Evolutionary conservation across 2,329 filamentous ascomycete genomes (phyloP), one percentile per base, ranked within the genome.

Genomic region (Xylaria sp.): DNA sequence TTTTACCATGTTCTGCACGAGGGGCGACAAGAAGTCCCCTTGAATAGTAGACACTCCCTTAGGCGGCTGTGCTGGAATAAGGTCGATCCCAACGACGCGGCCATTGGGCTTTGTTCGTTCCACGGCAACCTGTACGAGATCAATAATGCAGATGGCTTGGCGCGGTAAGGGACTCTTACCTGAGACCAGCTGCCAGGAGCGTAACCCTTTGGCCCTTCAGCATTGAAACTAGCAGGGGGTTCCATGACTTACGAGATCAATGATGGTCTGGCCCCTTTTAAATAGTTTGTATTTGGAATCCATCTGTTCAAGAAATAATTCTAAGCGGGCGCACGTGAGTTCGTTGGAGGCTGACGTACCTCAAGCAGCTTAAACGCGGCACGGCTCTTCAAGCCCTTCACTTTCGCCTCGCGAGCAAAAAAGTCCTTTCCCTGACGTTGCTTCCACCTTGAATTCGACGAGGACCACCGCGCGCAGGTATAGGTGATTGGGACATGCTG

Each of bases 301-400:
- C 81, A 99, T 92, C 92, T 94, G 36, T 14, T 2, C 12, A 30
- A 24, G 17, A 27, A 45, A 24, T 1, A 14, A 21, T n/a, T 42
- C 36, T 71, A 30, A 71, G 63, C 32, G 5, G 12, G 50, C 47
- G 24, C 2, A 48, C 59, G 42, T 19, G 6, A 36, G 8, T 47
- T 2, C 21, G 32, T 47, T 30, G 45, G 48, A 9, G 34, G 11
- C 21, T 48, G 19, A 74, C 75, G 36, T 77, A 93, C 93, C 85
- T 98, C 92, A 19, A 98, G 81, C 9, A 99, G 84, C 80, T 99
- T 99, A 80, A 96, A 98, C 0, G 94, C 96, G 30, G 96, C 96
- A 70, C 96, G 89, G 75, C 93, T 97, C 81, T 95, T 98, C 66
- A 98, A 82, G 0, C 91, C 91, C 72, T 92, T 86, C 1, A 97